A percentile compares a stretch with the other conserved stretches of the same genome.
Evolutionary conservation across 75 land plant species (phyloP).

Genomic region (Selaginella tamariscina): DNA sequence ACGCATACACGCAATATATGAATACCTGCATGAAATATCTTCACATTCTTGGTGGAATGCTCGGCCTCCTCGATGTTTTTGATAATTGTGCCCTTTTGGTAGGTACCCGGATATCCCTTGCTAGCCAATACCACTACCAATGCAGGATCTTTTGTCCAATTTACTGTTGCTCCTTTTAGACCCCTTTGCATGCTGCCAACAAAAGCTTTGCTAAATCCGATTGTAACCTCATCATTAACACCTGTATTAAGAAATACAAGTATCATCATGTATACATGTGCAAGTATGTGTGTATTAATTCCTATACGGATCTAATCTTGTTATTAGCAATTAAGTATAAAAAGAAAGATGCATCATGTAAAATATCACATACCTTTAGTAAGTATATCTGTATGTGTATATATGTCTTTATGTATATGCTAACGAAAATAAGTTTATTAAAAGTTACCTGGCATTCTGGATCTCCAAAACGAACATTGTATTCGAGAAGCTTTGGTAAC

Average conservation of each 20-base stretch:
- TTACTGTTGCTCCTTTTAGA: conserved; percentile 38
- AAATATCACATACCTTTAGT: too few relatives aligned
- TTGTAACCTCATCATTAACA: conserved; percentile 37
- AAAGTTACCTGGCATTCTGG: conserved; percentile 99
- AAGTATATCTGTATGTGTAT: too few relatives aligned
- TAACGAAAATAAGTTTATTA: background rate
- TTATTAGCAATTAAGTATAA: background rate
- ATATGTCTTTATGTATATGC: too few relatives aligned
- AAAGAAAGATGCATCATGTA: too few relatives aligned
- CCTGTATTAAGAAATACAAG: background rate
- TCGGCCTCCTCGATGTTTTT: conserved; percentile 77
- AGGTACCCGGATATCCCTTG: conserved; percentile 81
- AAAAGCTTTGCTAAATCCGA: conserved; percentile 85
- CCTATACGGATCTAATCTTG: too few relatives aligned
- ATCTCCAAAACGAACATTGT: conserved; percentile 97
- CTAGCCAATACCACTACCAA: conserved; percentile 94
- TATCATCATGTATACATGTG: background rate
- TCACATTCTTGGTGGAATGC: conserved; percentile 46
- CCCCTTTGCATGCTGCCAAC: conserved; percentile 81
- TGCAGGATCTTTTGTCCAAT: conserved; percentile 70
- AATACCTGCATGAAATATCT: conserved; percentile 94
- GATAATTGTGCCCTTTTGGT: conserved; percentile 56
- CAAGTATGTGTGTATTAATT: too few relatives aligned
- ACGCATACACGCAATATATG: too few relatives aligned
- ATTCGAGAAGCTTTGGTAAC: conserved; percentile 86